Evolutionary conservation across 768 basidiomycete genomes (phyloP).

Genomic region (Sarcodon sp.): DNA sequence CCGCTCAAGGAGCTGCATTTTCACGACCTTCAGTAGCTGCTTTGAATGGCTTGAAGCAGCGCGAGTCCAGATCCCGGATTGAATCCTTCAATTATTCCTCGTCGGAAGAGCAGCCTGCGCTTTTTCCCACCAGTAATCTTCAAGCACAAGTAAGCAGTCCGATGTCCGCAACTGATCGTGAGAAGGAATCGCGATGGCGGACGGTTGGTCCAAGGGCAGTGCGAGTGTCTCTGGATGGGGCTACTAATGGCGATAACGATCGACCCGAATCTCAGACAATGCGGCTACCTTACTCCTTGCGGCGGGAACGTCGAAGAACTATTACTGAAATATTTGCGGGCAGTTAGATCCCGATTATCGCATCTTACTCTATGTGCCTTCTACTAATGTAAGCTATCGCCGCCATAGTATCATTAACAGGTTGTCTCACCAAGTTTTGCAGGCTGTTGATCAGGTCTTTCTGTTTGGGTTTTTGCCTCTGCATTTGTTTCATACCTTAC

Average conservation of each 20-base stretch:
- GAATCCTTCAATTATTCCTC: slow-evolving; percentile 18
- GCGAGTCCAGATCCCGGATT: slow-evolving; percentile 22
- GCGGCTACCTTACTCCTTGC: slow-evolving; percentile 22
- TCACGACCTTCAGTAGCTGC: slow-evolving; percentile 50
- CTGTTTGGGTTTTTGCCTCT: neutral
- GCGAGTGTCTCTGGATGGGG: slow-evolving; percentile 32
- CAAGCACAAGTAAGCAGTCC: slow-evolving; percentile 19
- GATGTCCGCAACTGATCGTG: slow-evolving; percentile 37
- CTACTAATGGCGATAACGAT: slow-evolving; percentile 13
- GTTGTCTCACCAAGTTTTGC: neutral
- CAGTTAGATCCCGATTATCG: slow-evolving; percentile 3
- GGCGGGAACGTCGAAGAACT: slow-evolving; percentile 21
- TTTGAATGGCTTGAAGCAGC: slow-evolving; percentile 42
- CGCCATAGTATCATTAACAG: neutral
- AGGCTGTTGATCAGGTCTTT: slow-evolving; percentile 9
- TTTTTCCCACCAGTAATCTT: slow-evolving; percentile 11
- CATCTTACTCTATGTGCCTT: slow-evolving; percentile 1
- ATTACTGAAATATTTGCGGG: slow-evolving; percentile 38
- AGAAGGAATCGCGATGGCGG: slow-evolving; percentile 26
- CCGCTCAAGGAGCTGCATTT: slow-evolving; percentile 46
- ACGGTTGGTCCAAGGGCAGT: slow-evolving; percentile 24
- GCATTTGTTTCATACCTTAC: slow-evolving; percentile 2
- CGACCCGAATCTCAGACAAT: slow-evolving; percentile 22
- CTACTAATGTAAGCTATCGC: slow-evolving; percentile 1
- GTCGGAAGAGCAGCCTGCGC: slow-evolving; percentile 8